Base-by-base conservation (phyloP, 345 rosid genomes). In the Firmiana major region DNA sequence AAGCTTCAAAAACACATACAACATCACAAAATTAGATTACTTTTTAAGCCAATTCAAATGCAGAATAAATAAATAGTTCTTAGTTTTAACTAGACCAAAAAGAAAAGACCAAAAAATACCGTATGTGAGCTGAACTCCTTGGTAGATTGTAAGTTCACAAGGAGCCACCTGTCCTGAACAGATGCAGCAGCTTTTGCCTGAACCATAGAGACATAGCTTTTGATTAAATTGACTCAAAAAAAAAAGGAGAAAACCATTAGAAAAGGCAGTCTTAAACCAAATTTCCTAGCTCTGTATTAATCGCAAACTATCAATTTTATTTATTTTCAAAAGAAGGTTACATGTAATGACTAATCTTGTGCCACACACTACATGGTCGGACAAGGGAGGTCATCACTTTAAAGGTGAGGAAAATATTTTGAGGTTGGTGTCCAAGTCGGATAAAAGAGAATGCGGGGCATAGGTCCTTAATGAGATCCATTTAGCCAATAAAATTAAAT, bases 121-220 rank as follows among this genome's bases (percentile, higher is more conserved):
- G 90, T 94, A 83, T 97, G 98, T 60, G 99, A 97, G 87, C 93
- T 95, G 79, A 95, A 93, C 79, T 95, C 99, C 71, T 87, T 92
- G 31, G 88, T 89, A 13, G 98, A 94, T 81, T 97, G 99, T 86
- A 97, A 83, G 85, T 97, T 97, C 76, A 94, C 91, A 22, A 97
- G 85, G 38, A 97, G 98, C 98, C 99, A 97, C 85, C 94, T 94
- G 83, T 88, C 93, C 82, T 94, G 89, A 75, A 86, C 77, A 74
- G 93, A 86, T 72, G 98, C 96, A 72, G 85, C 88, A 63, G 77
- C 80, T 83, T 94, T 97, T 65, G 97, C 99, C 97, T 96, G 82
- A 65, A 86, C 43, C 70, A 71, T 48, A 57, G 17, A 40, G 57
- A 73, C 6, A 48, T 48, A 76, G 34, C 51, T 43, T 74, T 17